Base-by-base conservation (phyloP, 371 early-diverging fungal genomes). In the Basidiobolus meristosporus region DNA sequence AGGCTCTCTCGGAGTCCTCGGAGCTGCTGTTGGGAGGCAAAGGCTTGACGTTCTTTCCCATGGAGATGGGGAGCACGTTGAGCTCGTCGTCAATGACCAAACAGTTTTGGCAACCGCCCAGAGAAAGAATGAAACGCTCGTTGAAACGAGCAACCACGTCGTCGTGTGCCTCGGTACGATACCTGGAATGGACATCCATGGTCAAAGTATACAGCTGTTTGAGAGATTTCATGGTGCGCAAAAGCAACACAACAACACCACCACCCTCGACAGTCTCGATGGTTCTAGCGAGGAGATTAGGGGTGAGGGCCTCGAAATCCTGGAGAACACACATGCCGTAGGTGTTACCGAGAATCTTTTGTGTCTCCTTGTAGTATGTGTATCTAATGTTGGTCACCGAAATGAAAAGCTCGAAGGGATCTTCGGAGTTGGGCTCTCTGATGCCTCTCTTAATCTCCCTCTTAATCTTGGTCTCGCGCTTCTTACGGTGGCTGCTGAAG, bases 191-290 rank as follows among this genome's bases (percentile, higher is more conserved):
- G 21, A 90, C 95, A 61, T 92, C 93, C 98, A 97, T 97, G 7
- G 92, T 82, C 83, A 97, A 79, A 31, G 91, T 87, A 57, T 95
- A 95, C 22, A 97, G 68, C 58, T 95, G 93, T 52, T 90, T 91
- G 40, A 97, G 62, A 18, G 90, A 90, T 37, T 59, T 75, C 91
- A 92, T 90, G 39, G 86, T 83, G 54, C 86, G 86, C 38, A 95
- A 65, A 44, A 98, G 59, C 33, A 99, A 61, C 9, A 98, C 83
- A 29, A 98, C 83, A 42, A 93, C 67, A 34, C 99, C 99, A 37
- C 99, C 99, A 31, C 99, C 99, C 60, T 92, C 90, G 2, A 99
- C 97, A 2, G 98, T 98, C 61, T 98, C 99, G 38, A 99, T 80
- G 1, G 98, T 91, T 36, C 91, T 74, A 19, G 98, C 98, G 29